Conservation (phyloP, 2,329 filamentous ascomycete species). For the Colletotrichum agaves region DNA sequence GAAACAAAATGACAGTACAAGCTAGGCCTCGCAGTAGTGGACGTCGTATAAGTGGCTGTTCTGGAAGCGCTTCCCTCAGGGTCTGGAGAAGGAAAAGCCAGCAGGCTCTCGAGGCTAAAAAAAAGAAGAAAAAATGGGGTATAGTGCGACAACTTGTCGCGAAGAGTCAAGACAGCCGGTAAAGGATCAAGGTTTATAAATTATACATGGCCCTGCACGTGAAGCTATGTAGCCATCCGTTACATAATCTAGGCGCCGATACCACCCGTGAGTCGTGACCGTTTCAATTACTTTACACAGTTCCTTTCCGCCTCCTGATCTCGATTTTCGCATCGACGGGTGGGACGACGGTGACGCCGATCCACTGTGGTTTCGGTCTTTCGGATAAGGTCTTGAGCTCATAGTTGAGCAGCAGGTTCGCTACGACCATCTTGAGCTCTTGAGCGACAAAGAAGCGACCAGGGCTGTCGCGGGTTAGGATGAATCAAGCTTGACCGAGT, state of each 20-base stretch:
- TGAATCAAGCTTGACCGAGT: fast-evolving
- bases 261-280: background rate
- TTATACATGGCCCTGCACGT: background rate
- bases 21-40: too few species aligned
- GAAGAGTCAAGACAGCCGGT: too few species aligned
- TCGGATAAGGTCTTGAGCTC: conserved; percentile 56
- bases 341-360: conserved; percentile 56
- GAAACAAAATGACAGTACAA: conserved; percentile 59
- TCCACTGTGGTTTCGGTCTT: conserved; percentile 54
- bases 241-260: background rate
- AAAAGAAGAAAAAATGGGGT: too few species aligned
- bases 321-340: conserved; percentile 47
- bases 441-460: conserved; percentile 67
- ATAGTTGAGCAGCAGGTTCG: conserved; percentile 62
- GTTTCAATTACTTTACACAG: background rate
- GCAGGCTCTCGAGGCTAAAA: too few species aligned
- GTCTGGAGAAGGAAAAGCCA: too few species aligned
- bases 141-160: too few species aligned
- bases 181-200: background rate
- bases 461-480: conserved; percentile 47
- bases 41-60: too few species aligned
- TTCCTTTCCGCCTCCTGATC: conserved; percentile 42
- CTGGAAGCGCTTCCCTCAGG: too few species aligned
- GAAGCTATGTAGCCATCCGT: background rate
- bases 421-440: conserved; percentile 65